These are phyloP conservation scores for Lodderomyces margitis DNA, from an alignment of 1,139 yeast species.

Conservation along the genomic window DNA sequence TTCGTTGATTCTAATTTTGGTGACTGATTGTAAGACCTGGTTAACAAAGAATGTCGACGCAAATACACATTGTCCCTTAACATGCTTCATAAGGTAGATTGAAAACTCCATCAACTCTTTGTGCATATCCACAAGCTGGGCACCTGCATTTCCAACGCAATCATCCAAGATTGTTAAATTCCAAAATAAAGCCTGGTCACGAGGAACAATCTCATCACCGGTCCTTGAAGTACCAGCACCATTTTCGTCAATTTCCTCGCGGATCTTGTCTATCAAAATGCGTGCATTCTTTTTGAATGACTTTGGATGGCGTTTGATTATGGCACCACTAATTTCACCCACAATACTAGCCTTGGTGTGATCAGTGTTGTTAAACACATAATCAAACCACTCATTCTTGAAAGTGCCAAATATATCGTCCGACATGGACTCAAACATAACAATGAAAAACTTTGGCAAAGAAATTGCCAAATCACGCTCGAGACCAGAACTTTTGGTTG, in stretches of 20 bases:
- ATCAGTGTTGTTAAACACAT: conserved; percentile 58
- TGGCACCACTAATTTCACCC: conserved; percentile 67
- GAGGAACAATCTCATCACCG: conserved; percentile 65
- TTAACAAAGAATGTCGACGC: conserved; percentile 56
- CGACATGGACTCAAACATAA: conserved; percentile 69
- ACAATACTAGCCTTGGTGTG: conserved; percentile 67
- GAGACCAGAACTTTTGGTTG: conserved; percentile 43
- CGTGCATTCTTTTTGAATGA: conserved; percentile 45
- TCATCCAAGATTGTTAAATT: conserved; percentile 70
- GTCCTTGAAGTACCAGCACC: conserved; percentile 80
- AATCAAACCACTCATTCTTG: conserved; percentile 52
- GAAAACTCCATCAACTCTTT: conserved; percentile 53
- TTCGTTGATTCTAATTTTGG: conserved; percentile 59
- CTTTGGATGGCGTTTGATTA: conserved; percentile 61
- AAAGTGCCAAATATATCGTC: conserved; percentile 57
- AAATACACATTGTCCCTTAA: conserved; percentile 62
- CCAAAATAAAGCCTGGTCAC: conserved; percentile 79
- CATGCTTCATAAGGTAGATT: conserved; percentile 49
- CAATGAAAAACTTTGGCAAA: conserved; percentile 63
- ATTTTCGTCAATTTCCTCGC: conserved; percentile 73
- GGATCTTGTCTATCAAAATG: conserved; percentile 51
- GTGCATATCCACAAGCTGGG: conserved; percentile 42
- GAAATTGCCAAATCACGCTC: conserved; percentile 55
- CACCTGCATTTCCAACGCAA: conserved; percentile 67
- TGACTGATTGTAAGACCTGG: conserved; percentile 62